phyloP scores from a whole-genome alignment of 805 yeast species.

The Wickerhamiella spandovensis region DNA sequence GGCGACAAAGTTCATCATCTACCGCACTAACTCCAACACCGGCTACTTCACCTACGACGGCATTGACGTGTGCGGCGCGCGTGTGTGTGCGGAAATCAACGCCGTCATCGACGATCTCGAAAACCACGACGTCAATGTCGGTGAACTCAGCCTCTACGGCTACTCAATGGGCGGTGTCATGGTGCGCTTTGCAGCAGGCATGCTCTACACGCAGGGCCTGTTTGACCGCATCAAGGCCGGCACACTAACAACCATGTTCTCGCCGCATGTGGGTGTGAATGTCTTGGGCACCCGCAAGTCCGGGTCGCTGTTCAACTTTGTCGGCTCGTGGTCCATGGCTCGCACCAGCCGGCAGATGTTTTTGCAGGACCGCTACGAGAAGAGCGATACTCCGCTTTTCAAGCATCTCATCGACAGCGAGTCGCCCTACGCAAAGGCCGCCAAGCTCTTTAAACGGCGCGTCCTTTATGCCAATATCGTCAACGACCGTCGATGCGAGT shows the following conservation, averaged over 20 bases:
- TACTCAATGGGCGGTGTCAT: conserved; percentile 85
- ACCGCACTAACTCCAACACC: conserved; percentile 44
- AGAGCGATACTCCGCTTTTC: conserved; percentile 37
- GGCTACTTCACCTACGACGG: conserved; percentile 80
- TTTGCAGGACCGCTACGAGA: conserved; percentile 23
- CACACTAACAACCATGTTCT: conserved; percentile 46
- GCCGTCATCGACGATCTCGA: conserved; percentile 23
- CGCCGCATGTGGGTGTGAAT: conserved; percentile 58
- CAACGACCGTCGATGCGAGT: conserved; percentile 69
- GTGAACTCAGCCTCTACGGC: conserved; percentile 67
- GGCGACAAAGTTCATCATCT: conserved; percentile 26
- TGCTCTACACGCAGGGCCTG: conserved; percentile 38
- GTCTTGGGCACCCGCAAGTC: conserved; percentile 41
- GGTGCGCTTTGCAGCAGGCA: conserved; percentile 68
- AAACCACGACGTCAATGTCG: conserved; percentile 28
- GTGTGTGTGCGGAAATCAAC: conserved; percentile 57
- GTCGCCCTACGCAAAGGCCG: conserved; percentile 46
- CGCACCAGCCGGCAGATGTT: conserved; percentile 66
- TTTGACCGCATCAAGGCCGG: conserved; percentile 45
- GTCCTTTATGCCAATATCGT: conserved; percentile 61
- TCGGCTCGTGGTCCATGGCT: conserved; percentile 56
- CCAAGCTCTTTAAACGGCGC: conserved; percentile 38
- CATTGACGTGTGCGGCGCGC: conserved; percentile 66
- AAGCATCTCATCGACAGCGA: conserved; percentile 50
- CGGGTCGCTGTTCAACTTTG: conserved; percentile 42